Evolutionary conservation across 164 flowering plant species (phyloP).

Genomic region (Nelumbo lutea): DNA sequence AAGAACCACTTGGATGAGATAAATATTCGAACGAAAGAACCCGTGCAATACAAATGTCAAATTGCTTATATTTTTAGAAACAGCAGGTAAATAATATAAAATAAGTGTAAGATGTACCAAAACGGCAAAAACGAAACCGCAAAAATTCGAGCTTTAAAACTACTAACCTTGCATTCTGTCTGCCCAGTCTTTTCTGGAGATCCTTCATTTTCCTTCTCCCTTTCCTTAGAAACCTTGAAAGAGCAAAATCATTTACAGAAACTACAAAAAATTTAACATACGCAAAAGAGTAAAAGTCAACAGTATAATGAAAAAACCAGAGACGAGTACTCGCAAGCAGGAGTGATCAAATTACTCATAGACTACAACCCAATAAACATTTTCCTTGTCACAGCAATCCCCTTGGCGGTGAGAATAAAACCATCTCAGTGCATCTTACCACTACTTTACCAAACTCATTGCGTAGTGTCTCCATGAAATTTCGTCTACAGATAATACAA

Average conservation of each 20-base stretch:
- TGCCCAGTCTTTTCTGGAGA: constrained; percentile 35
- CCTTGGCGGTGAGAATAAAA: neutral
- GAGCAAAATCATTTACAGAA: neutral
- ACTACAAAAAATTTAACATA: neutral
- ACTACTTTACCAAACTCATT: neutral
- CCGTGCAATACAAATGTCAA: no score
- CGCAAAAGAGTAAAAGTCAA: neutral
- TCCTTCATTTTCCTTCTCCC: constrained; percentile 22
- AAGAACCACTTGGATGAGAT: no score
- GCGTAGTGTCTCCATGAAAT: neutral
- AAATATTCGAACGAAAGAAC: no score
- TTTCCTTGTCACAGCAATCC: neutral
- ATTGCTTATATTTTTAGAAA: no score
- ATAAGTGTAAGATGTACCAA: neutral
- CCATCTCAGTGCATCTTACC: neutral
- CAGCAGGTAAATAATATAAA: no score
- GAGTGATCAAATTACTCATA: no score
- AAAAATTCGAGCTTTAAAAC: neutral
- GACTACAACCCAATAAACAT: no score
- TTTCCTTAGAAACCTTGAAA: constrained; percentile 38
- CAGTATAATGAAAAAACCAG: neutral
- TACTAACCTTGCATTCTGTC: constrained; percentile 74
- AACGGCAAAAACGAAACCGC: neutral
- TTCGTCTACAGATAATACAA: neutral
- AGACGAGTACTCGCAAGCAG: no score